phyloP scores from a whole-genome alignment of 768 basidiomycete species.

The Lactarius tabidus region DNA sequence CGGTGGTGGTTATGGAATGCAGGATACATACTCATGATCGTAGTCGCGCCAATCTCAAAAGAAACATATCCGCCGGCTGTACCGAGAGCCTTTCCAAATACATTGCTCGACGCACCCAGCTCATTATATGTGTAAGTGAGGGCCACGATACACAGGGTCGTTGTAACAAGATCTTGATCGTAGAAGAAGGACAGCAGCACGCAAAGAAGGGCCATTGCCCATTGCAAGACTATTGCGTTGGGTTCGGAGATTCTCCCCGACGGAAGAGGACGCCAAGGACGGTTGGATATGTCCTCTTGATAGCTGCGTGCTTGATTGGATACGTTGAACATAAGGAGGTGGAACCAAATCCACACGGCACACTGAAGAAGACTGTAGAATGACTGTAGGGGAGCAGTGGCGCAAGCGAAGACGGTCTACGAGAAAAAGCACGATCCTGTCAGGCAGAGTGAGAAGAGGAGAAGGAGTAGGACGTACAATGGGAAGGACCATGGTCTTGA shows the following conservation, averaged over 20 bases:
- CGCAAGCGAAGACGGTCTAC: slow-evolving; percentile 25
- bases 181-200: slow-evolving; percentile 17
- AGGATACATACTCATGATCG: slow-evolving; percentile 19
- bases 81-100: slow-evolving; percentile 25
- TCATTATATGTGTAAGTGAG: slow-evolving; percentile 25
- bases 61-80: slow-evolving; percentile 24
- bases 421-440: neutral
- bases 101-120: slow-evolving; percentile 11
- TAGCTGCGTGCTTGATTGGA: slow-evolving; percentile 28
- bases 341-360: slow-evolving; percentile 29
- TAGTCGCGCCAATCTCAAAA: slow-evolving; percentile 27
- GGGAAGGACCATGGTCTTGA: slow-evolving; percentile 32
- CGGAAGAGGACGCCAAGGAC: slow-evolving; percentile 30
- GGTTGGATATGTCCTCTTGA: slow-evolving; percentile 28
- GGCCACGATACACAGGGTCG: slow-evolving; percentile 25
- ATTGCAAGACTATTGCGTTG: slow-evolving; percentile 24
- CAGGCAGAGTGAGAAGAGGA: neutral
- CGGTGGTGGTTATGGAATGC: neutral
- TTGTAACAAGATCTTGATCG: slow-evolving; percentile 21
- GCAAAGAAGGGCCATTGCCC: slow-evolving; percentile 23
- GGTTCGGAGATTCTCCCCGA: slow-evolving; percentile 26
- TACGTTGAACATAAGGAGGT: slow-evolving; percentile 28
- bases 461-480: slow-evolving; percentile 26
- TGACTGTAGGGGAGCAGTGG: slow-evolving; percentile 20
- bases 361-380: slow-evolving; percentile 11